phyloP scores from a whole-genome alignment of 139 green algal genomes.

The Volvox africanus region DNA sequence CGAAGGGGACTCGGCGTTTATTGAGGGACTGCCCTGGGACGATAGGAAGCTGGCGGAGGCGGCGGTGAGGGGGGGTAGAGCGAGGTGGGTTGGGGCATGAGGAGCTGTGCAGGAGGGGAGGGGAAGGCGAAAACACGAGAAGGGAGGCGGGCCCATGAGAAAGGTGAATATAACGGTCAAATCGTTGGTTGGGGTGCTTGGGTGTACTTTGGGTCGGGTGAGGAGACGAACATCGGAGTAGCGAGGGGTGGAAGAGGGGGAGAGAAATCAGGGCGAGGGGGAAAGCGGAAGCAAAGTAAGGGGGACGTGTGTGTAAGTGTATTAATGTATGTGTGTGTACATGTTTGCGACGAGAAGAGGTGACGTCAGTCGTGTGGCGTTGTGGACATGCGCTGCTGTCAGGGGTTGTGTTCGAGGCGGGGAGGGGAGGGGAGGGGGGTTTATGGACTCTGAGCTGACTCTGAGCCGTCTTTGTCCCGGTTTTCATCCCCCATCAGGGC shows the following conservation, averaged over 20 bases:
- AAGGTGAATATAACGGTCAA: too few relatives aligned
- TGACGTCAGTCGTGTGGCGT: too few relatives aligned
- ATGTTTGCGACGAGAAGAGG: too few relatives aligned
- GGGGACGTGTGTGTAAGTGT: too few relatives aligned
- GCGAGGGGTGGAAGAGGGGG: neutral
- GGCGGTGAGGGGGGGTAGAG: conserved; percentile 20
- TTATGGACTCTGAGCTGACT: neutral
- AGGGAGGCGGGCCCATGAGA: too few relatives aligned
- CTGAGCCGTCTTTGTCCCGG: neutral
- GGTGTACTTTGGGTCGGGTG: neutral
- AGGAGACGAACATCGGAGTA: neutral
- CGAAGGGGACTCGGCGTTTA: conserved; percentile 1
- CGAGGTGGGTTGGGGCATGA: too few relatives aligned
- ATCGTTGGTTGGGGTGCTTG: too few relatives aligned
- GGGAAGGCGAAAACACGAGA: neutral
- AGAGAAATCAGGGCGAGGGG: neutral
- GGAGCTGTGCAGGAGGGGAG: too few relatives aligned
- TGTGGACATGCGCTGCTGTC: too few relatives aligned
- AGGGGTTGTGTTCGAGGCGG: too few relatives aligned
- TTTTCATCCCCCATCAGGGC: neutral
- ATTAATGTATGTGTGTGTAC: too few relatives aligned
- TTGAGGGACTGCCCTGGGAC: conserved; percentile 34
- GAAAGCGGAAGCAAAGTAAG: neutral
- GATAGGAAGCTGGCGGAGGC: conserved; percentile 36
- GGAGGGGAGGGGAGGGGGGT: neutral